Base-by-base conservation (phyloP, 202 grass and related monocot genomes). In the Zoysia matrella region DNA sequence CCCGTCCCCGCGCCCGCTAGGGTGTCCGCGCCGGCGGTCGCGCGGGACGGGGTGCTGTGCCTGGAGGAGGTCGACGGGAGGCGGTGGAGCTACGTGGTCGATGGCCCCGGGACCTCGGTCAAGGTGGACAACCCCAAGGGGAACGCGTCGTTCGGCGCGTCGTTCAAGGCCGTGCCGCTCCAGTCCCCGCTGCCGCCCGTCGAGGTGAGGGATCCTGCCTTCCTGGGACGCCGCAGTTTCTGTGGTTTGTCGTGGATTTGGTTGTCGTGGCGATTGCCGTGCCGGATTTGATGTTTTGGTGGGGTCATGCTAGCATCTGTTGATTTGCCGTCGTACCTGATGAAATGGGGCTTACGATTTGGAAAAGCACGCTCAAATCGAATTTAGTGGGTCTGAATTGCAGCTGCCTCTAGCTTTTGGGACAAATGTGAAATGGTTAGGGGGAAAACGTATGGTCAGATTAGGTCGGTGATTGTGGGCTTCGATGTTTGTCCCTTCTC, bases 31-130 rank as follows among this genome's bases (percentile, higher is more conserved):
- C 65, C 60, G 41, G 47, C 71, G 16, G 61, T 65, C 40, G 80
- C 71, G 0, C 53, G 36, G 55, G 85, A 79, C 40, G 90, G 92
- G 80, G 76, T 91, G 56, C 73, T 98, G 58, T 98, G 95, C 74
- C 81, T 90, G 18, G 95, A 98, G 86, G 95, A 98, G 82, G 83
- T 98, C 72, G 92, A 94, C 15, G 95, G 95, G 60, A 88, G 95
- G 92, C 90, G 83, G 50, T 98, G 90, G 85, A 95, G 87, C 77
- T 98, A 93, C 72, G 92, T 91, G 55, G 67, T 98, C 41, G 90
- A 98, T 80, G 85, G 69, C 46, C 47, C 61, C 3, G 80, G 67
- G 46, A 69, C 78, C 68, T 5, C 65, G 7, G 53, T 62, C 36
- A 87, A 80, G 65, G 66, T 36, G 30, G 30, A 36, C 30, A 36